phyloP scores from a whole-genome alignment of 2,329 filamentous ascomycete genomes.

The Lecanicillium sp. region DNA sequence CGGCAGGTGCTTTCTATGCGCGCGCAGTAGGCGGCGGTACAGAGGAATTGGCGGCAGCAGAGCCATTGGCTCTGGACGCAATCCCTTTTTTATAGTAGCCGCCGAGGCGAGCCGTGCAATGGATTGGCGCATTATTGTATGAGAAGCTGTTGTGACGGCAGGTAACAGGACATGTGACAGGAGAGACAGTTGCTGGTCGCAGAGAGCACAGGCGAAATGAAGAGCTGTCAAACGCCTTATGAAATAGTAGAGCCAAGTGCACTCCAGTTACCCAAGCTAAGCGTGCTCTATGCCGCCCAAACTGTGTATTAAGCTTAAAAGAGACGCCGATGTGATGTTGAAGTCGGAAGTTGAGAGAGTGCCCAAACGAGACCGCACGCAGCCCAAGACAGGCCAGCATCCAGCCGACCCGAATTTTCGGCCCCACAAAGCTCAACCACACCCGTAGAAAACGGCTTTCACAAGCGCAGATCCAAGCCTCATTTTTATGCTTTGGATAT shows the following conservation, averaged over 20 bases:
- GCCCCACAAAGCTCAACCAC: slow-evolving; percentile 3
- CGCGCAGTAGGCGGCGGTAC: slow-evolving; percentile 79
- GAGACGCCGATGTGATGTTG: too few species aligned
- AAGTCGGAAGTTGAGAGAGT: too few species aligned
- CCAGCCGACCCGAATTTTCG: slow-evolving; percentile 4
- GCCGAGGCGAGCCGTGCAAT: slow-evolving; percentile 29
- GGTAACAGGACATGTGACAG: background rate
- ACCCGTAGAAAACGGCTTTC: background rate
- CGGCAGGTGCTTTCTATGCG: slow-evolving; percentile 73
- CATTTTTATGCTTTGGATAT: too few species aligned
- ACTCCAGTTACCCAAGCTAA: too few species aligned
- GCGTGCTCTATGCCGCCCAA: too few species aligned
- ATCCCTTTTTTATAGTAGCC: slow-evolving; percentile 19
- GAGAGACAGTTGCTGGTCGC: background rate
- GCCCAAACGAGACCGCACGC: too few species aligned
- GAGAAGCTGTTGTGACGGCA: background rate
- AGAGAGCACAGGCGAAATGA: too few species aligned
- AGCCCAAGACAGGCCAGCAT: too few species aligned
- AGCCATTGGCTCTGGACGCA: slow-evolving; percentile 44
- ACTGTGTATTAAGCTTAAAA: too few species aligned
- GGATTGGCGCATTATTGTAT: slow-evolving; percentile 19
- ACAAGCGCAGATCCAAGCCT: background rate
- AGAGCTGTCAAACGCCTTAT: too few species aligned
- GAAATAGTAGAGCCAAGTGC: too few species aligned
- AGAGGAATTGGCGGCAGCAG: slow-evolving; percentile 82